Evolutionary conservation across 306 rosid genomes (phyloP), one percentile per base, ranked within the genome.

Genomic region (Corylus avellana): DNA sequence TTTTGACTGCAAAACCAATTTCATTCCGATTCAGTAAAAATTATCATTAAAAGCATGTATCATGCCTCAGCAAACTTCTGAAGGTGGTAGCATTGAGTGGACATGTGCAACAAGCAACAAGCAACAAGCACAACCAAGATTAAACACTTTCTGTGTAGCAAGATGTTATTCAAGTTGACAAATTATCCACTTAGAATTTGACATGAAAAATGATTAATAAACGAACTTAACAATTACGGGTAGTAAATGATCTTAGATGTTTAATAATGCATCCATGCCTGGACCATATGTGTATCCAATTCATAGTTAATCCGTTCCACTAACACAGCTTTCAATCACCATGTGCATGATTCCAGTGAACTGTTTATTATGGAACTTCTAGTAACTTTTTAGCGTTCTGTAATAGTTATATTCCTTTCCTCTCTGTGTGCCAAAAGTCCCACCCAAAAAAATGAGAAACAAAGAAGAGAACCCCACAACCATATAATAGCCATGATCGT

Each of bases 1-100:
- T 92, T 92, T 85, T 95, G 98, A 83, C 97, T 92, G 94, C 86
- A 85, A 82, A 79, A 80, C 66, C 75, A 70, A 62, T 68, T 37
- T 35, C 77, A 55, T 57, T 73, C 68, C 49, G 75, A 50, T 78
- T 73, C 74, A 67, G 51, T 42, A 42, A 67, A 62, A 62, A 10
- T 5, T 4, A 18, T 62, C 69, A 29, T 62, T n/a, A 62, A 62
- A 18, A 13, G 7, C 69, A 62, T 62, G 18, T 62, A 62, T 59
- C 37, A 11, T 9, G 37, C 69, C 69, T 62, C 44, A 29, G 69
- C 44, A 62, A 4, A 62, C 44, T 29, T 14, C 69, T 27, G 44
- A 48, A 67, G 48, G 51, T 18, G 48, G 72, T 17, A 67, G 72
- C 72, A 67, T 63, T 63, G 9, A 2, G 51, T n/a, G 50, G 72